These are phyloP conservation scores for Linaria vulgaris DNA, from an alignment of 257 asterid species.

Conservation along the genomic window DNA sequence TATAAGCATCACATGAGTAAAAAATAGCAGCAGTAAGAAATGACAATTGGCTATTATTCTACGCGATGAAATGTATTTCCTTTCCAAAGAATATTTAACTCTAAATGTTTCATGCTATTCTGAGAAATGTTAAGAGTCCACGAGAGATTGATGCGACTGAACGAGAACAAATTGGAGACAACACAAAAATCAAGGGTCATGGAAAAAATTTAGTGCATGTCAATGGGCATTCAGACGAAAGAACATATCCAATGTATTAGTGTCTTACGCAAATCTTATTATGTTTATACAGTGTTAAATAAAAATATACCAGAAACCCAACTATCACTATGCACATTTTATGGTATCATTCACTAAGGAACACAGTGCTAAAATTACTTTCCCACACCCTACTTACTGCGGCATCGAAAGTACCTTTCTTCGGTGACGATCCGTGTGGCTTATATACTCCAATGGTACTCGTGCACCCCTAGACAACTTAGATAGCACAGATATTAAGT, in stretches of 20 bases:
- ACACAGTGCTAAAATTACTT: conserved; percentile 1
- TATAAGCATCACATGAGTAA: neutral
- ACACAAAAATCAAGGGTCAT: neutral
- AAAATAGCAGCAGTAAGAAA: neutral
- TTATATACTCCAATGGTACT: conserved; percentile 89
- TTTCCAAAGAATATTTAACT: neutral
- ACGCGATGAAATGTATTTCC: neutral
- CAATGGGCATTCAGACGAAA: neutral
- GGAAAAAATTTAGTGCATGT: neutral
- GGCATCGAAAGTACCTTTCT: conserved; percentile 63
- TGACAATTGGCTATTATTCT: neutral
- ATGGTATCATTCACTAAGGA: neutral
- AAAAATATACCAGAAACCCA: neutral
- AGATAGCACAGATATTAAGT: conserved; percentile 70
- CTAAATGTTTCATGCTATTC: neutral
- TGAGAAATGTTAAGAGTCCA: neutral
- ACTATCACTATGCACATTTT: neutral
- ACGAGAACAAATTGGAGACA: neutral
- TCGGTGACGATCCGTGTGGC: conserved; percentile 80
- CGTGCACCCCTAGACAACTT: conserved; percentile 91
- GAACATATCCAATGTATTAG: neutral
- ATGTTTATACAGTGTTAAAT: neutral
- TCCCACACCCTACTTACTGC: conserved; percentile 19
- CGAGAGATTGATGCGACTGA: too few species aligned
- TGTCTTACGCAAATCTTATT: neutral